These are phyloP conservation scores for Colletotrichum aenigma DNA, from an alignment of 2,329 filamentous ascomycete genomes.

Conservation along the genomic window DNA sequence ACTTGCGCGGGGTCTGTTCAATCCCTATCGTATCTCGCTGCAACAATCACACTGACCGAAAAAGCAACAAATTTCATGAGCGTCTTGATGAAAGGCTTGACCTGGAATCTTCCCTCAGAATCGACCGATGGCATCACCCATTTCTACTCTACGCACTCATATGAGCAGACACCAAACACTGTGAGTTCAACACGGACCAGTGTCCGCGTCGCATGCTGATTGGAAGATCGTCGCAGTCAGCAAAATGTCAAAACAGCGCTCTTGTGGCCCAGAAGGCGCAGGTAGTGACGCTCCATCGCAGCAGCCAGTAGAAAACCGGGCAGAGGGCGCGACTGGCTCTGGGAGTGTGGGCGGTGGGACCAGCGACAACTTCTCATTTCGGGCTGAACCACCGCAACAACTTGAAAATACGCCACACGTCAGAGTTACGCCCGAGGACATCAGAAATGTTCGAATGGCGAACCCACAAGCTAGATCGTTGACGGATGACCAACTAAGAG, in stretches of 20 bases:
- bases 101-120: neutral
- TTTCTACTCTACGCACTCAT: neutral
- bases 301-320: neutral
- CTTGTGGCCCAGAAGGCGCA: neutral
- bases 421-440: neutral
- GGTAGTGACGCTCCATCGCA: neutral
- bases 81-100: neutral
- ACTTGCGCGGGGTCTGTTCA: neutral
- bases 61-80: neutral
- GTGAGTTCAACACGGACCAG: neutral
- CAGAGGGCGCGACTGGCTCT: neutral
- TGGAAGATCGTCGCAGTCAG: neutral
- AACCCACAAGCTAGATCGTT: rapidly evolving
- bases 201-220: neutral
- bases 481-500: neutral
- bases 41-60: neutral
- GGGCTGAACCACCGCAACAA: neutral
- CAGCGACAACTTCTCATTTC: neutral
- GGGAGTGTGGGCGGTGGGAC: neutral
- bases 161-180: neutral
- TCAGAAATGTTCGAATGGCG: neutral
- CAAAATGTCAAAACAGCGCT: neutral
- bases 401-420: rapidly evolving
- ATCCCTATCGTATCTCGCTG: neutral
- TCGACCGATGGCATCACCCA: neutral